Conservation (phyloP, 2,329 filamentous ascomycete genomes). For the Alternaria panax region DNA sequence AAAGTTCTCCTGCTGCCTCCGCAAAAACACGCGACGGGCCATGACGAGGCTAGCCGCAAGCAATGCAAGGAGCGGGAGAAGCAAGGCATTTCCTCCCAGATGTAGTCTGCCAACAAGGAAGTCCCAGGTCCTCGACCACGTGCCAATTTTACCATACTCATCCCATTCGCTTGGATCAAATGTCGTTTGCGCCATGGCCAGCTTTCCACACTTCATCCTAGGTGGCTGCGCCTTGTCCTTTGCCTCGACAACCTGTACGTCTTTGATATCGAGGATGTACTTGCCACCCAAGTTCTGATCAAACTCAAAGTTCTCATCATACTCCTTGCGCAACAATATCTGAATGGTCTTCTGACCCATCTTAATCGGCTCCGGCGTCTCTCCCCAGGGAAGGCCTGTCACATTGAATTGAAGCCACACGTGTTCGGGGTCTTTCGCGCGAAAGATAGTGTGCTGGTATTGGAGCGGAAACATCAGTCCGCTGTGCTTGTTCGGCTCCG, state of each 20-base stretch:
- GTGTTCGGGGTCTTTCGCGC: constrained; percentile 17
- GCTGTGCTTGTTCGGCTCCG: constrained; percentile 17
- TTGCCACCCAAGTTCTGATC: not conserved
- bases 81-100: constrained; percentile 18
- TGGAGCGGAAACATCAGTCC: constrained; percentile 31
- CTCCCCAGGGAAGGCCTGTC: constrained; percentile 20
- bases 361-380: constrained; percentile 6
- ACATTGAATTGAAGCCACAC: constrained; percentile 41
- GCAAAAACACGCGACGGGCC: constrained; percentile 17
- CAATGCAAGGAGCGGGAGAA: constrained; percentile 26
- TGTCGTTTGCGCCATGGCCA: constrained; percentile 31
- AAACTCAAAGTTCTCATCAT: not conserved
- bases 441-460: constrained; percentile 36
- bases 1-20: constrained; percentile 17
- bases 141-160: constrained; percentile 37
- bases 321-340: constrained; percentile 25
- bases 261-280: constrained; percentile 27
- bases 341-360: constrained; percentile 38
- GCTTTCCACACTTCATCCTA: constrained; percentile 39
- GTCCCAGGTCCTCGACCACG: constrained; percentile 26
- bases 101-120: constrained; percentile 21
- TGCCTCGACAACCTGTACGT: constrained; percentile 32
- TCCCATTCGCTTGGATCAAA: constrained; percentile 44
- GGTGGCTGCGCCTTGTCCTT: constrained; percentile 28
- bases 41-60: constrained; percentile 22